These are phyloP conservation scores for Eucalyptus erythrocorys DNA, from an alignment of 345 rosid species.

Conservation along the genomic window DNA sequence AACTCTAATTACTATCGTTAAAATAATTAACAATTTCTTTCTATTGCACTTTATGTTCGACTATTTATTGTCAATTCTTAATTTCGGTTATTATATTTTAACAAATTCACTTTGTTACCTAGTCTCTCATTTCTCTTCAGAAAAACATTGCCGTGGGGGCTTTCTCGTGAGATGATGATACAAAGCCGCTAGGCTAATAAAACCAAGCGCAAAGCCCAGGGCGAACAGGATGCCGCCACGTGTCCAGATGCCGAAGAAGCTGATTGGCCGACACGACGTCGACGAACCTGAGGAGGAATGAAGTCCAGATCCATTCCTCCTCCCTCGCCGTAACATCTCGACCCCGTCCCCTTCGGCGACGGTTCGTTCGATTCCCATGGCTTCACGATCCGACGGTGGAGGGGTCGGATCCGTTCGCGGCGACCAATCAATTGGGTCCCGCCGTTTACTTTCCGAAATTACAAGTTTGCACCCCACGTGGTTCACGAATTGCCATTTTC, in stretches of 20 bases:
- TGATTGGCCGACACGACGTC: background rate
- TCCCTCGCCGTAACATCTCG: background rate
- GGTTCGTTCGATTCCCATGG: background rate
- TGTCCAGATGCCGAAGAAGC: background rate
- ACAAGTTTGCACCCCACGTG: background rate
- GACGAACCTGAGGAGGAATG: background rate
- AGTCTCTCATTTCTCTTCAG: background rate
- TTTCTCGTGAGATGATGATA: background rate
- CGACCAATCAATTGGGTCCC: background rate
- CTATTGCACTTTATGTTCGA: background rate
- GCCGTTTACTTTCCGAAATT: accelerated
- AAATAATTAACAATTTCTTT: background rate
- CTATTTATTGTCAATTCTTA: background rate
- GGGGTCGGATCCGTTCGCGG: background rate
- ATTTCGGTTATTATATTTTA: background rate
- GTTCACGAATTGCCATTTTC: background rate
- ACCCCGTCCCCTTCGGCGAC: background rate
- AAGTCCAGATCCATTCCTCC: background rate
- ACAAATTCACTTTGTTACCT: background rate
- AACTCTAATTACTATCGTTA: background rate
- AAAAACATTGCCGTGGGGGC: too few relatives aligned
- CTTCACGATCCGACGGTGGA: background rate
- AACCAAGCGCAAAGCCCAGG: background rate
- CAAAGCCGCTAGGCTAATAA: background rate
- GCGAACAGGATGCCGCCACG: background rate